phyloP scores from a whole-genome alignment of 208 protist species.

The Wallacemonas sp. region DNA sequence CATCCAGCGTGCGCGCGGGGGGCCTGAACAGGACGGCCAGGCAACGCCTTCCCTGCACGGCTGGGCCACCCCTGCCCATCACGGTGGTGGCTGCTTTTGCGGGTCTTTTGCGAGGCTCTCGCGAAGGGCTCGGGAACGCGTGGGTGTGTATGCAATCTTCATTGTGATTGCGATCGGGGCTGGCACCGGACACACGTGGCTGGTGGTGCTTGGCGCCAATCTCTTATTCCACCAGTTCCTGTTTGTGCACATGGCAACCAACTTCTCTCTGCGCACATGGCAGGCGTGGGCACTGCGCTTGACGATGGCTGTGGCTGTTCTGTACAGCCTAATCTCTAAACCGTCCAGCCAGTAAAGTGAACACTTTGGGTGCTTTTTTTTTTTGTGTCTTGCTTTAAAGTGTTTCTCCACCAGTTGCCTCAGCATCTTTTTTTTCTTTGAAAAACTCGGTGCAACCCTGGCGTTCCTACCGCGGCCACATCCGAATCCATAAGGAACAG shows the following conservation, averaged over 20 bases:
- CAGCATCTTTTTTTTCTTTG: no score
- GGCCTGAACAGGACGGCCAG: no score
- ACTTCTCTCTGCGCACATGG: slow-evolving; percentile 34
- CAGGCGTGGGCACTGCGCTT: slow-evolving; percentile 34
- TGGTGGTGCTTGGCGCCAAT: slow-evolving; percentile 37
- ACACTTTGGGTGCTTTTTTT: background rate
- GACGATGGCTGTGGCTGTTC: slow-evolving; percentile 29
- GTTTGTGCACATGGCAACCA: slow-evolving; percentile 30
- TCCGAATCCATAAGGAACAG: no score
- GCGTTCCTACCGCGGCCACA: no score
- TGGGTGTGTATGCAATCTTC: background rate
- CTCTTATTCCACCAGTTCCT: slow-evolving; percentile 52
- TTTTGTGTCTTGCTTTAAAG: background rate
- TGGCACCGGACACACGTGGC: slow-evolving; percentile 22
- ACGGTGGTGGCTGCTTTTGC: background rate
- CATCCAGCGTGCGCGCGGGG: slow-evolving; percentile 19
- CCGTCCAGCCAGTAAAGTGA: slow-evolving; percentile 17
- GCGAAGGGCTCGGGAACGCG: background rate
- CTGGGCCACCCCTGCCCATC: background rate
- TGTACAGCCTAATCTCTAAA: slow-evolving; percentile 32
- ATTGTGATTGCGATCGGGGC: slow-evolving; percentile 31
- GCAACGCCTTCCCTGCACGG: no score
- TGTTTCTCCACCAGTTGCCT: no score
- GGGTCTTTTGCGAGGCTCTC: background rate
- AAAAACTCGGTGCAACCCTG: no score